Percentiles rank a stretch among this genome's conserved stretches.
Evolutionary conservation across 371 early-diverging fungal species (phyloP).

Genomic region (Syncephalastrum contaminatum): DNA sequence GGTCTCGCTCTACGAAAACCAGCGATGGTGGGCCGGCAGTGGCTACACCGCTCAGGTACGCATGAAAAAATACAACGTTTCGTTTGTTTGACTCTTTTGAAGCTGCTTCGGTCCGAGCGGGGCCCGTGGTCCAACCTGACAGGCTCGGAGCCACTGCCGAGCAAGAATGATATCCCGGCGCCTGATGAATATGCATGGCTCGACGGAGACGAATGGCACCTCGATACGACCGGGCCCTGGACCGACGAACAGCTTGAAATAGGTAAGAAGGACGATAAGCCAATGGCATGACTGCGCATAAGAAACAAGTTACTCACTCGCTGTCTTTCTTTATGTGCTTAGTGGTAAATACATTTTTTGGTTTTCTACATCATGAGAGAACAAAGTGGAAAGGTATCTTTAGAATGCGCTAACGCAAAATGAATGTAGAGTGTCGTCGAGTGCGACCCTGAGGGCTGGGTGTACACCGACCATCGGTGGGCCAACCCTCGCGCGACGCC

Average conservation of each 20-base stretch:
- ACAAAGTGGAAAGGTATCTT: too few species aligned
- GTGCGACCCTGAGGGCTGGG: slow-evolving; percentile 36
- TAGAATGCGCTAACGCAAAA: too few species aligned
- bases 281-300: too few species aligned
- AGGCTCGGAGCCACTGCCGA: slow-evolving; percentile 21
- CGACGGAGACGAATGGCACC: slow-evolving; percentile 17
- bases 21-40: slow-evolving; percentile 25
- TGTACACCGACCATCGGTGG: slow-evolving; percentile 35
- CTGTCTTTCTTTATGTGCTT: slow-evolving; percentile 7
- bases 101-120: slow-evolving; percentile 28
- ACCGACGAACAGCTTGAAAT: slow-evolving; percentile 25
- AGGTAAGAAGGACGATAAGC: slow-evolving; percentile 16
- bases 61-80: neutral
- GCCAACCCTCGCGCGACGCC: slow-evolving; percentile 20
- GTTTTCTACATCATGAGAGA: too few species aligned
- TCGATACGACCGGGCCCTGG: slow-evolving; percentile 32
- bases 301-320: neutral
- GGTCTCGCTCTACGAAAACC: slow-evolving; percentile 28
- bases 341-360: slow-evolving; percentile 17
- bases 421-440: slow-evolving; percentile 17
- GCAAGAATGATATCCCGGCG: slow-evolving; percentile 20
- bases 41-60: slow-evolving; percentile 21
- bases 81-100: neutral
- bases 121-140: slow-evolving; percentile 29
- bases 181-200: slow-evolving; percentile 19